These are phyloP conservation scores for Phaeotremella skinneri DNA, from an alignment of 768 basidiomycete genomes.

Conservation along the genomic window DNA sequence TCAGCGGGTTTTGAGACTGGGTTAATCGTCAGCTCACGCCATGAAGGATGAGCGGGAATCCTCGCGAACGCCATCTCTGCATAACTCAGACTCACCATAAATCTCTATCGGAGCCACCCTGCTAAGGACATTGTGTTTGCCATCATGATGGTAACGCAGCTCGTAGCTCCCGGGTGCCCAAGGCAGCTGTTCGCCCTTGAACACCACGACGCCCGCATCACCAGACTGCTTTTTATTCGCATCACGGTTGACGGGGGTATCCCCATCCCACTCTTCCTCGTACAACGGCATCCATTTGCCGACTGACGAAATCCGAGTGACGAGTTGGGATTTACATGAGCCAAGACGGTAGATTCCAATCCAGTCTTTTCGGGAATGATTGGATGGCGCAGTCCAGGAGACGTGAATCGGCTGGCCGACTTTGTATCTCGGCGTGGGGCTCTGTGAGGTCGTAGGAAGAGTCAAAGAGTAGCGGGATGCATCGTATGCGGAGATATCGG, in stretches of 20 bases:
- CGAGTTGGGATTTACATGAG: conserved; percentile 75
- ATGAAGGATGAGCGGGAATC: too few species aligned
- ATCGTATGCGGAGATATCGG: conserved; percentile 76
- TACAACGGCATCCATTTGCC: conserved; percentile 94
- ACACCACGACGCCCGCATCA: conserved; percentile 63
- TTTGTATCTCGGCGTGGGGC: conserved; percentile 63
- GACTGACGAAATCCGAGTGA: conserved; percentile 79
- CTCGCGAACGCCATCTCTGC: too few species aligned
- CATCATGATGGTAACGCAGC: conserved; percentile 80
- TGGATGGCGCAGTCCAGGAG: conserved; percentile 78
- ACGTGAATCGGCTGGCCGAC: conserved; percentile 86
- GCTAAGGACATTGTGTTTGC: conserved; percentile 93
- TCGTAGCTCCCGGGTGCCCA: conserved; percentile 87
- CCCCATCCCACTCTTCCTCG: conserved; percentile 89
- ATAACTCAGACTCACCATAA: conserved; percentile 63
- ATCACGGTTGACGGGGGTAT: conserved; percentile 58
- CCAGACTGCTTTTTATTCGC: conserved; percentile 21
- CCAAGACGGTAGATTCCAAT: conserved; percentile 77
- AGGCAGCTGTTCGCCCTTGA: conserved; percentile 75
- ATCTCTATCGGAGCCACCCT: conserved; percentile 82
- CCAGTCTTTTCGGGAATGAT: conserved; percentile 92
- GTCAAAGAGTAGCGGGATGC: conserved; percentile 72
- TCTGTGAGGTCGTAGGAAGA: conserved; percentile 54
- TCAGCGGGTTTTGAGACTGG: conserved; percentile 67
- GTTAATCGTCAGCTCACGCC: too few species aligned